These are phyloP conservation scores for Tylopilus orsonianus DNA, from an alignment of 1,284 basidiomycete genomes.

Conservation along the genomic window DNA sequence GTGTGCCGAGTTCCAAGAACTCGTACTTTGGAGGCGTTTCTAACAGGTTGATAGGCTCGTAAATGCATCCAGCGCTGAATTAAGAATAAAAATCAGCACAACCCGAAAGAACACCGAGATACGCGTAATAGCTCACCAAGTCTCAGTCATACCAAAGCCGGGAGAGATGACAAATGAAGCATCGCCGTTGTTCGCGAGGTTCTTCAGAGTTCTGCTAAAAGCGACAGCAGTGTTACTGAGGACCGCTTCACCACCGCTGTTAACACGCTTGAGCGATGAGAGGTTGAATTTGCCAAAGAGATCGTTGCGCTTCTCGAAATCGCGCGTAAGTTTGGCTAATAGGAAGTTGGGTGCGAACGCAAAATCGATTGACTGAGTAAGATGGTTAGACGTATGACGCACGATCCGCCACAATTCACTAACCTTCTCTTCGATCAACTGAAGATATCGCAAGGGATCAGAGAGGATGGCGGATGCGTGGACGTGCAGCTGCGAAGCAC, in stretches of 20 bases:
- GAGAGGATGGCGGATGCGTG: slow-evolving; percentile 30
- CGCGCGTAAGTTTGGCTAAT: slow-evolving; percentile 37
- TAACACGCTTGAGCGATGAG: slow-evolving; percentile 25
- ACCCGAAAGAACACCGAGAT: no score
- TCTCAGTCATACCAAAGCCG: slow-evolving; percentile 49
- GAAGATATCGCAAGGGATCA: slow-evolving; percentile 23
- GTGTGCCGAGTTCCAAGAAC: slow-evolving; percentile 33
- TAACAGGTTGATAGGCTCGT: slow-evolving; percentile 30
- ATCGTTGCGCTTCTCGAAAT: slow-evolving; percentile 26
- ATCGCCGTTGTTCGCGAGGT: slow-evolving; percentile 29
- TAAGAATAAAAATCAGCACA: not conserved
- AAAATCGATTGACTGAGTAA: slow-evolving; percentile 19
- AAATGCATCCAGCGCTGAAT: slow-evolving; percentile 39
- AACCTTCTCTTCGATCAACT: slow-evolving; percentile 26
- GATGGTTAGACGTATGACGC: not conserved
- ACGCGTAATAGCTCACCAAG: slow-evolving; percentile 31
- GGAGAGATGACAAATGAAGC: slow-evolving; percentile 36
- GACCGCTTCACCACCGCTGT: slow-evolving; percentile 42
- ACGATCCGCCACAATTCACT: not conserved
- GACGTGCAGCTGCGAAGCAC: slow-evolving; percentile 28
- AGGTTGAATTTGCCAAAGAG: slow-evolving; percentile 25
- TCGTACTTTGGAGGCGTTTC: slow-evolving; percentile 21
- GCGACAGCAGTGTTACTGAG: slow-evolving; percentile 39
- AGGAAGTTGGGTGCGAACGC: slow-evolving; percentile 44
- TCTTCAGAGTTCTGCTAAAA: slow-evolving; percentile 36